Evolutionary conservation across 2,329 filamentous ascomycete species (phyloP).

Genomic region (Penicillium rolfsii): DNA sequence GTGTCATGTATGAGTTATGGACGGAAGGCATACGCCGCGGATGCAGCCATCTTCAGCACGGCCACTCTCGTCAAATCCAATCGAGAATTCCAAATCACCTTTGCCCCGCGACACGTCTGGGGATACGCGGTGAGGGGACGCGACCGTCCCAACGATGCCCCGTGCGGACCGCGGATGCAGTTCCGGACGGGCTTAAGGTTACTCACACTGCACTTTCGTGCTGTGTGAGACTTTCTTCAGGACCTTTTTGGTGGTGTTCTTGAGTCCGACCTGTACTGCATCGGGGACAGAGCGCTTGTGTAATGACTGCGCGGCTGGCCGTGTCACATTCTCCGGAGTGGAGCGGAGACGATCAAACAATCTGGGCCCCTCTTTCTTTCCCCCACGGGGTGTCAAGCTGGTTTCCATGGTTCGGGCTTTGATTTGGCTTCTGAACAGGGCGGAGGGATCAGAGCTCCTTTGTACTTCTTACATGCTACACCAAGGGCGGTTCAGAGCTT

Average conservation of each 20-base stretch:
- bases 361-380: constrained; percentile 6
- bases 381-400: constrained; percentile 15
- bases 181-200: constrained; percentile 8
- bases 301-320: constrained; percentile 5
- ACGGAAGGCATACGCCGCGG: neutral
- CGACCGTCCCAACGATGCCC: neutral
- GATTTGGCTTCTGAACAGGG: neutral
- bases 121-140: constrained; percentile 15
- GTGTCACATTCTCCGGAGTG: constrained; percentile 17
- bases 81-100: neutral
- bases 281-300: constrained; percentile 7
- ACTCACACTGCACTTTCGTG: constrained; percentile 11
- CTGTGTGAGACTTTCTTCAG: constrained; percentile 19
- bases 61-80: neutral
- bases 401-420: constrained; percentile 9
- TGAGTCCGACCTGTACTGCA: constrained; percentile 6
- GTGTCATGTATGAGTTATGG: neutral
- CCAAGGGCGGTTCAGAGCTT: neutral
- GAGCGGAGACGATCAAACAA: constrained; percentile 2
- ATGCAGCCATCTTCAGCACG: neutral
- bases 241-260: neutral
- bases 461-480: neutral
- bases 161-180: constrained; percentile 12
- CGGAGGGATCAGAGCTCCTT: neutral
- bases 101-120: constrained; percentile 8